Conservation (phyloP, 2,329 filamentous ascomycete species). For the Scytalidium lignicola region DNA sequence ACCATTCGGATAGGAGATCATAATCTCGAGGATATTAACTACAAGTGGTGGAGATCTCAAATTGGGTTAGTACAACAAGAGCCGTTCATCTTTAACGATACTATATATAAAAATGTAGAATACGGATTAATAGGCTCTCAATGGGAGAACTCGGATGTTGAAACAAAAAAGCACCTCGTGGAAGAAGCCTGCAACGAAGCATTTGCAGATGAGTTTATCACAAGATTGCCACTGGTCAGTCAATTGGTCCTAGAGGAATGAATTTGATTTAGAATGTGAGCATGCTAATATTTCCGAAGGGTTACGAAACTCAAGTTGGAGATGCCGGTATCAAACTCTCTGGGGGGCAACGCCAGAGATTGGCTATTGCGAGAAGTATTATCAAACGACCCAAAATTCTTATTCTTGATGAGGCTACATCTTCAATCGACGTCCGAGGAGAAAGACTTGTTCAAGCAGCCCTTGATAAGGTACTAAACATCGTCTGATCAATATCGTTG, state of each 20-base stretch:
- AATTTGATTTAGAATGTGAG: slow-evolving; percentile 69
- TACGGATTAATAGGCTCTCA: slow-evolving; percentile 50
- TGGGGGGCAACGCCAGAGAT: slow-evolving; percentile 72
- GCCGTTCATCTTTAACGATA: slow-evolving; percentile 62
- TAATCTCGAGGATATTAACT: slow-evolving; percentile 50
- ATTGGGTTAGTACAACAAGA: slow-evolving; percentile 66
- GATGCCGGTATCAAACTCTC: slow-evolving; percentile 74
- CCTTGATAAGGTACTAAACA: slow-evolving; percentile 35
- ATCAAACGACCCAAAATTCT: slow-evolving; percentile 64
- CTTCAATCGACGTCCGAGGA: slow-evolving; percentile 34
- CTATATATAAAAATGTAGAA: slow-evolving; percentile 58
- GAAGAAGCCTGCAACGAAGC: slow-evolving; percentile 60
- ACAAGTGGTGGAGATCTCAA: slow-evolving; percentile 56
- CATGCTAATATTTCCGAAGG: slow-evolving; percentile 58
- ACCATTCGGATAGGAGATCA: slow-evolving; percentile 48
- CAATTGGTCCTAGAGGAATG: slow-evolving; percentile 49
- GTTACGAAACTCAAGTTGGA: slow-evolving; percentile 70
- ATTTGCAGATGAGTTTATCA: slow-evolving; percentile 66
- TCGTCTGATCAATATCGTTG: neutral
- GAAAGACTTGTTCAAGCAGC: slow-evolving; percentile 48
- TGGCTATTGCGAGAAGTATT: slow-evolving; percentile 68
- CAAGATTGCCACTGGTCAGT: slow-evolving; percentile 50
- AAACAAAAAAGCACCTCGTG: slow-evolving; percentile 54
- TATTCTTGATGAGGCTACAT: slow-evolving; percentile 65
- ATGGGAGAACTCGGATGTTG: slow-evolving; percentile 48